Base-by-base conservation (phyloP, 2,329 filamentous ascomycete genomes). In the Verticillium klebahnii region DNA sequence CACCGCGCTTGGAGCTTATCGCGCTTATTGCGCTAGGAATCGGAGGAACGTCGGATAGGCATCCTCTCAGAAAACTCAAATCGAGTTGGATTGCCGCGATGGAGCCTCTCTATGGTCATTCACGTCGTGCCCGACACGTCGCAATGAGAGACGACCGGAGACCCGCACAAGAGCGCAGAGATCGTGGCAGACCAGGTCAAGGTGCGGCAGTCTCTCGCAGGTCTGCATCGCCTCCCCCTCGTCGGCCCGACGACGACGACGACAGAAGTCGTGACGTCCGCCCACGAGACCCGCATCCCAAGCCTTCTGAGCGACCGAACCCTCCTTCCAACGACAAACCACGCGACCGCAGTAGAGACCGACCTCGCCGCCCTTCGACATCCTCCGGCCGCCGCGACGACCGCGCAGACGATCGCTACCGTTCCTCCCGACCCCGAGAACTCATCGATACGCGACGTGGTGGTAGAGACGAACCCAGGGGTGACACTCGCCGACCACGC, bases 141-240 rank as follows among this genome's bases (percentile, higher is more conserved):
- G 74, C 72, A 69, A 76, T 76, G 74, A 76, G 73, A 74, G 72
- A 74, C 71, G 75, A 72, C 68, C 75, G 73, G 73, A 74, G 72
- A 73, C 69, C 72, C 72, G 73, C 71, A 68, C 70, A 75, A 67
- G 74, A 75, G 64, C 74, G 74, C 69, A 75, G 74, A 76, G 74
- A 76, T 64, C 72, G 74, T 73, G 73, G 74, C 66, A 72, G 74
- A 74, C 70, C 73, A 65, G 73, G 74, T 72, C 71, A 74, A 71
- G 72, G 74, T 70, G 69, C 71, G 61, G 67, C 67, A 67, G 69
- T 68, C 57, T 62, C 67, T 58, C 71, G 69, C 68, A 70, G 71
- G 70, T 74, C 73, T 63, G 71, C 70, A 66, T 75, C 73, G 60
- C 63, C 64, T 58, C 71, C 73, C 50, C 56, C 65, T 58, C 65